Conservation (phyloP, 495 filamentous ascomycete species). For the Lasiosphaeris hirsuta region DNA sequence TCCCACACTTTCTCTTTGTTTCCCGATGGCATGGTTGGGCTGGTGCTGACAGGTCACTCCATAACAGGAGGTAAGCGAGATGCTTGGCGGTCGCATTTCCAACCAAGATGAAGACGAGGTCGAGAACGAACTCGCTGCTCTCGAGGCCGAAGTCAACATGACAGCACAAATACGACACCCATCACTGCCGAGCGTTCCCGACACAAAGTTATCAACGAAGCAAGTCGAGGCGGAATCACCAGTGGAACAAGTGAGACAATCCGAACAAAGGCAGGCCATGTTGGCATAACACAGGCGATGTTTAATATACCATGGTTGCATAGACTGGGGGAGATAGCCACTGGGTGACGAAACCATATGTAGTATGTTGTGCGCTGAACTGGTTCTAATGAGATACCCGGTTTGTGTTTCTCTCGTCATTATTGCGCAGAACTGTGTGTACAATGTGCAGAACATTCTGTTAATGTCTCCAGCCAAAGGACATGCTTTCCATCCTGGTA, state of each 20-base stretch:
- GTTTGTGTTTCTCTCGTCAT: not conserved
- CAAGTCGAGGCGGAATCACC: slow-evolving; percentile 19
- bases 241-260: slow-evolving; percentile 25
- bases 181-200: slow-evolving; percentile 59
- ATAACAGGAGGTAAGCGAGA: slow-evolving; percentile 77
- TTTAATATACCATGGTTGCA: not conserved
- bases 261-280: slow-evolving; percentile 43
- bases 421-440: not conserved
- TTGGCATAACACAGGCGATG: slow-evolving; percentile 32
- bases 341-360: not conserved
- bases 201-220: slow-evolving; percentile 36
- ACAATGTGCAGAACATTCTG: not conserved
- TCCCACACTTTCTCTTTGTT: not conserved
- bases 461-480: not conserved
- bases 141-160: slow-evolving; percentile 61
- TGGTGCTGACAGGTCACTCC: not conserved
- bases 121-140: slow-evolving; percentile 83
- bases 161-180: slow-evolving; percentile 18
- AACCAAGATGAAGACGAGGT: slow-evolving; percentile 97
- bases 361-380: not conserved
- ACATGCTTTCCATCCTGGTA: too few relatives aligned
- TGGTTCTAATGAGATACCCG: not conserved
- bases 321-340: not conserved
- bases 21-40: not conserved
- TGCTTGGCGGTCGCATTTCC: slow-evolving; percentile 80